Evolutionary conservation across 345 rosid genomes (phyloP), one percentile per base, ranked within the genome.

Genomic region (Heritiera fomes): DNA sequence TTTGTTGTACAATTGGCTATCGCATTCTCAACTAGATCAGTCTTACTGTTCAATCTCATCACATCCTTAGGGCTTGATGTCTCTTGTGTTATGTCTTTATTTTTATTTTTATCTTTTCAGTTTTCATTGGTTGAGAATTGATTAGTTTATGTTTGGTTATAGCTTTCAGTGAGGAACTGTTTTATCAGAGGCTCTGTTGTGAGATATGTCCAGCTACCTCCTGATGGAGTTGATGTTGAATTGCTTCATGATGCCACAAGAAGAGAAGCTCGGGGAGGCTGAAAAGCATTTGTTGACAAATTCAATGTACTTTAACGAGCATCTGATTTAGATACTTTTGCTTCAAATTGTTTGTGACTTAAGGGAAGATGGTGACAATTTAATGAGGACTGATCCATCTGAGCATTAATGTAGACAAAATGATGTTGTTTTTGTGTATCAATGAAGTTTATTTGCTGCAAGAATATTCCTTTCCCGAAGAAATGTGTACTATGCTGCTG

Each of bases 121-220:
- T 40, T 63, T 12, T 23, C 5, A 14, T 4, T 5, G 52, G 43
- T 68, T 72, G 8, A 43, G 8, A 43, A 55, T 64, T 80, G 34
- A 71, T 64, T 18, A 60, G 74, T 80, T 34, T 81, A 2, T 80
- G 73, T 40, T 81, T 11, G 64, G 77, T 79, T 84, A 81, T 89
- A 97, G 98, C 98, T 97, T 80, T 97, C 99, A 0, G 99, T 94
- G 80, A 90, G 99, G 85, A 97, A 97, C 80, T 97, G 99, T 80
- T 97, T 97, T 90, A 97, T 97, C 80, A 85, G 99, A 84, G 99
- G 99, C 68, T 97, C 99, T 0, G 99, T 97, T 81, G 98, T 97
- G 76, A 94, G 99, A 71, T 97, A 97, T 76, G 99, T 97, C 49
- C 99, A 94, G 75, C 80, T 94, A 52, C 98, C 99, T 67, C 94